Evolutionary conservation across 805 yeast species (phyloP), one percentile per base, ranked within the genome.

Genomic region (Hanseniaspora mollemarum): DNA sequence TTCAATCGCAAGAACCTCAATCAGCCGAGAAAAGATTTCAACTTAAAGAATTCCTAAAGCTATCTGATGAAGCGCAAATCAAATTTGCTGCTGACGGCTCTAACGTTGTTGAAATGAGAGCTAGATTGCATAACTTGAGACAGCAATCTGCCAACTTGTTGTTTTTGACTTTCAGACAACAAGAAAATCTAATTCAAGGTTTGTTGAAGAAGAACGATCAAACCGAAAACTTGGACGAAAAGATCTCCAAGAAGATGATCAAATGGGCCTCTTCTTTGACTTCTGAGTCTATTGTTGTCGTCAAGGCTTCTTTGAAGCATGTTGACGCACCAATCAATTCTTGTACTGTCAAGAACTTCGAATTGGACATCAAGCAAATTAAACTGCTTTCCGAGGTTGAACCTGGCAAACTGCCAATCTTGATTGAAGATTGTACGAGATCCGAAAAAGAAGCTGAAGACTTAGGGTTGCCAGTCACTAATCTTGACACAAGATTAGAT

Each of bases 391-490:
- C 84, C 53, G 94, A 82, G 67, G 83, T 97, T 29, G 41, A 39
- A 40, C 96, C 96, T 46, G 82, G 81, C 60, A 87, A 84, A 69
- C 75, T 92, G 63, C 98, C 99, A 54, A 81, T 92, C 63, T 76
- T 90, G 65, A 80, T 92, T 61, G 99, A 92, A 73, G 99, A 92
- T 68, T 97, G 97, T 31, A 75, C 90, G 21, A 82, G 99, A 71
- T 80, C 94, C 36, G 97, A 90, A 60, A 86, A 85, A 41, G 94
- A 87, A 63, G 96, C 95, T 41, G 95, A 84, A 66, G 90, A 84
- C 37, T 80, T 83, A 26, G 90, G 90, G 21, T 76, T 87, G 59
- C 97, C 97, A 39, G 84, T 85, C 40, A 97, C 90, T 58, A 90
- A 90, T 71, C 79, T 92, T 64, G 98, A 92, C 70, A 92, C 98